phyloP scores from a whole-genome alignment of 75 land plant species.

The Azolla pinnata region DNA sequence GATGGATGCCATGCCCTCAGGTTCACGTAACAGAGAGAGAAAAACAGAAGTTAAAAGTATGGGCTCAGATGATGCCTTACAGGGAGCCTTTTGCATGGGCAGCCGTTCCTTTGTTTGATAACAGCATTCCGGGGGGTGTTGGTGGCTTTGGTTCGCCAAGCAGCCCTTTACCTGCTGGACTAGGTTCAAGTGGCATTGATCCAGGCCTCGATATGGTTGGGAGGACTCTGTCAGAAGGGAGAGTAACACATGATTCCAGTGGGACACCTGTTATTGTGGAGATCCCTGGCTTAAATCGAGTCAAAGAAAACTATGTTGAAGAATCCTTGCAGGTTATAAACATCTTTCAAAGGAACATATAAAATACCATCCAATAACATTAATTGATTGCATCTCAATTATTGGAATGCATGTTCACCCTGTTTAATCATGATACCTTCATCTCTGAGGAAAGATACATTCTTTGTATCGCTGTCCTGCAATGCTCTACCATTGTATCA shows the following conservation, averaged over 20 bases:
- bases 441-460: too few species aligned
- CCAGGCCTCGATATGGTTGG: slow-evolving; percentile 42
- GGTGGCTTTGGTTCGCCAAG: slow-evolving; percentile 86
- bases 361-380: too few species aligned
- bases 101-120: slow-evolving; percentile 82
- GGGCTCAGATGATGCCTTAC: slow-evolving; percentile 96
- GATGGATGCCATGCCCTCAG: too few species aligned
- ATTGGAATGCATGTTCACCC: too few species aligned
- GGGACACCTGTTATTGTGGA: slow-evolving; percentile 73
- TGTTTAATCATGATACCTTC: too few species aligned
- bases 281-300: slow-evolving; percentile 84
- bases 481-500: too few species aligned
- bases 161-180: slow-evolving; percentile 65
- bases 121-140: slow-evolving; percentile 34
- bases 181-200: slow-evolving; percentile 53
- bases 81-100: slow-evolving; percentile 97
- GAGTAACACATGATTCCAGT: slow-evolving; percentile 27
- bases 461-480: too few species aligned
- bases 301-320: slow-evolving; percentile 88
- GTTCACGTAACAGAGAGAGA: slow-evolving; percentile 78
- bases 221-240: slow-evolving; percentile 46
- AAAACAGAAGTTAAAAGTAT: slow-evolving; percentile 88
- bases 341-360: neutral
- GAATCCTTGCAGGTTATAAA: slow-evolving; percentile 72
- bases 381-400: too few species aligned